phyloP scores from a whole-genome alignment of 108 stramenopile genomes.

The Stephanodiscus triporus region DNA sequence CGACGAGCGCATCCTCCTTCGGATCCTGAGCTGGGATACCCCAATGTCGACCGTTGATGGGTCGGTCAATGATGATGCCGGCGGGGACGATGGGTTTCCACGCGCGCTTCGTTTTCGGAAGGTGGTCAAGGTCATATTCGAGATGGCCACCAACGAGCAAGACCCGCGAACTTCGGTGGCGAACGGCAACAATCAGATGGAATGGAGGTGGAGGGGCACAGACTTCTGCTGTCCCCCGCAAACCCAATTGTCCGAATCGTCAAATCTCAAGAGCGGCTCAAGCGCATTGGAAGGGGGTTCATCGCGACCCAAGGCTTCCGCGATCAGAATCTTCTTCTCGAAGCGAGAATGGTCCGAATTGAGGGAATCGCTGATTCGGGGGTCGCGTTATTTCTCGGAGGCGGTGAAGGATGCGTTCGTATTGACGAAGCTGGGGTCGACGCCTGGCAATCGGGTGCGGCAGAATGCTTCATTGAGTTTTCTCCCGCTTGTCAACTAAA shows the following conservation, averaged over 20 bases:
- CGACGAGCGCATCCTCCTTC: conserved; percentile 58
- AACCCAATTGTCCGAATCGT: conserved; percentile 1
- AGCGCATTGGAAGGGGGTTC: neutral
- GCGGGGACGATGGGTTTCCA: neutral
- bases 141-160: conserved; percentile 16
- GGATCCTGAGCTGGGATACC: conserved; percentile 78
- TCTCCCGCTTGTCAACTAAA: conserved; percentile 30
- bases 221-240: conserved; percentile 72
- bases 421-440: conserved; percentile 35
- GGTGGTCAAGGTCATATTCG: conserved; percentile 59
- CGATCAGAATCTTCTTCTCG: conserved; percentile 44
- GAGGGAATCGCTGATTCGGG: conserved; percentile 19
- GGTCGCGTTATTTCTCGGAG: conserved; percentile 40
- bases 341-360: conserved; percentile 38
- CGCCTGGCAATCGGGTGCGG: neutral
- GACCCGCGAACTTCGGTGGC: neutral
- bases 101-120: conserved; percentile 23
- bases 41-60: conserved; percentile 38
- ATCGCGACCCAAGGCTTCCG: conserved; percentile 30
- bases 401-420: conserved; percentile 36
- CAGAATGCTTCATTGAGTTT: conserved; percentile 30
- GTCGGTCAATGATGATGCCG: neutral
- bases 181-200: conserved; percentile 20
- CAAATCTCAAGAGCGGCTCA: neutral
- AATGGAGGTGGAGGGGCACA: conserved; percentile 74